Percentiles rank a stretch among this genome's conserved stretches.
Conservation (phyloP, 441 rosid genomes). For the Pelargonium citronellum region DNA sequence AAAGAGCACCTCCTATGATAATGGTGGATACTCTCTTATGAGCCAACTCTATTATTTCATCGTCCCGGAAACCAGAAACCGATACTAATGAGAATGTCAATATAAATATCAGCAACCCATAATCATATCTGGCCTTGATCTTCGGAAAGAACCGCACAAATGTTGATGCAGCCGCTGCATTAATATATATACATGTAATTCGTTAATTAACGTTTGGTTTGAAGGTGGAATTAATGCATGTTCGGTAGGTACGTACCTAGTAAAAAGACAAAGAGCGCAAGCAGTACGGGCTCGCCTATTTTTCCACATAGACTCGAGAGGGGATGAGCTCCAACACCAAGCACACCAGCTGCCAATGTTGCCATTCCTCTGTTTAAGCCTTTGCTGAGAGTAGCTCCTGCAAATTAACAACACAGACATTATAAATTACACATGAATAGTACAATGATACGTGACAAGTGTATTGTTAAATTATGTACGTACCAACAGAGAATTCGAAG, state of each 20-base stretch:
- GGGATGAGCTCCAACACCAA: slow-evolving; percentile 63
- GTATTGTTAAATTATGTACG: not conserved
- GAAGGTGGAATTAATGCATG: not conserved
- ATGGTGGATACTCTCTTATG: slow-evolving; percentile 55
- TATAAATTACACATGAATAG: no score
- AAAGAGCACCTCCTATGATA: slow-evolving; percentile 46
- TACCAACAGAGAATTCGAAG: slow-evolving; percentile 75
- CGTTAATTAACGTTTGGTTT: not conserved
- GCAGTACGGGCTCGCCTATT: slow-evolving; percentile 51
- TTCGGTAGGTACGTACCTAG: slow-evolving; percentile 32
- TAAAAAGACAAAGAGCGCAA: slow-evolving; percentile 50
- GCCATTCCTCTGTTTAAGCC: slow-evolving; percentile 62
- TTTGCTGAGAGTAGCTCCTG: slow-evolving; percentile 75
- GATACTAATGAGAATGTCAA: slow-evolving; percentile 64
- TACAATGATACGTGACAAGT: not conserved
- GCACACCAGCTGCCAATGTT: slow-evolving; percentile 49
- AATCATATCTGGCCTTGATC: slow-evolving; percentile 66
- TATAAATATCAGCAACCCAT: slow-evolving; percentile 58
- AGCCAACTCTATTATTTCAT: slow-evolving; percentile 43
- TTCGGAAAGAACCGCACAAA: slow-evolving; percentile 60
- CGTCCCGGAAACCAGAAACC: slow-evolving; percentile 53
- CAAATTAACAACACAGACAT: not conserved
- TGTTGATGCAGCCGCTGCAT: slow-evolving; percentile 53
- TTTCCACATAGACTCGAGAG: slow-evolving; percentile 47
- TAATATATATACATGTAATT: not conserved